Percentiles rank a stretch among this genome's conserved stretches.
These are phyloP conservation scores for Senna siamea DNA, from an alignment of 306 rosid genomes.

Conservation along the genomic window DNA sequence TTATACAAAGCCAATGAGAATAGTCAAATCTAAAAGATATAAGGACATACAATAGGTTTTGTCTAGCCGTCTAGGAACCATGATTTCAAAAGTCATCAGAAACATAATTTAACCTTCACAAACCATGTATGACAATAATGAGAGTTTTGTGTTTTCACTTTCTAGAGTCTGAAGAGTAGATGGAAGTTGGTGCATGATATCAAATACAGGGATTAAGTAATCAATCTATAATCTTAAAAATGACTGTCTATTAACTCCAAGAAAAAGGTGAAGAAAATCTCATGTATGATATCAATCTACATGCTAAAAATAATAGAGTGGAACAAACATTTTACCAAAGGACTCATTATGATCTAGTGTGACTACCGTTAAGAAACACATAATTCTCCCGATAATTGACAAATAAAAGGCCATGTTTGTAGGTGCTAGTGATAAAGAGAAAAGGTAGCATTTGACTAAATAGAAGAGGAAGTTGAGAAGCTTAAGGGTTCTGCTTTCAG, in stretches of 20 bases:
- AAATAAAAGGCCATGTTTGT: too few relatives aligned
- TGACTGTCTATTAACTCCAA: too few relatives aligned
- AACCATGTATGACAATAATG: background rate
- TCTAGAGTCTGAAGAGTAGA: background rate
- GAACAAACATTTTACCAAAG: background rate
- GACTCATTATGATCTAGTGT: background rate
- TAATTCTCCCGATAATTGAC: conserved; percentile 4
- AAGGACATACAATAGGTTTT: background rate
- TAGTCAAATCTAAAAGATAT: too few relatives aligned
- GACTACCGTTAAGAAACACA: too few relatives aligned
- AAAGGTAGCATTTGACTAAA: too few relatives aligned
- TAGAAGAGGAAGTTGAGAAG: too few relatives aligned
- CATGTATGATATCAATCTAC: background rate
- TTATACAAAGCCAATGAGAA: too few relatives aligned
- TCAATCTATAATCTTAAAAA: background rate
- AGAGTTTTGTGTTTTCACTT: background rate
- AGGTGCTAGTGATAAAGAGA: too few relatives aligned
- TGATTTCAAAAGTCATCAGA: background rate
- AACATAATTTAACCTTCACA: too few relatives aligned
- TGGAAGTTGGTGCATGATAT: background rate
- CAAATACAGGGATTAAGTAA: background rate
- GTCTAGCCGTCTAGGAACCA: background rate
- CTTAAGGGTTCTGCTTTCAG: too few relatives aligned
- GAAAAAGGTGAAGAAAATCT: background rate
- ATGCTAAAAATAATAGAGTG: background rate